These are phyloP conservation scores for Fonsecaea pedrosoi DNA, from an alignment of 2,329 filamentous ascomycete species.

Conservation along the genomic window DNA sequence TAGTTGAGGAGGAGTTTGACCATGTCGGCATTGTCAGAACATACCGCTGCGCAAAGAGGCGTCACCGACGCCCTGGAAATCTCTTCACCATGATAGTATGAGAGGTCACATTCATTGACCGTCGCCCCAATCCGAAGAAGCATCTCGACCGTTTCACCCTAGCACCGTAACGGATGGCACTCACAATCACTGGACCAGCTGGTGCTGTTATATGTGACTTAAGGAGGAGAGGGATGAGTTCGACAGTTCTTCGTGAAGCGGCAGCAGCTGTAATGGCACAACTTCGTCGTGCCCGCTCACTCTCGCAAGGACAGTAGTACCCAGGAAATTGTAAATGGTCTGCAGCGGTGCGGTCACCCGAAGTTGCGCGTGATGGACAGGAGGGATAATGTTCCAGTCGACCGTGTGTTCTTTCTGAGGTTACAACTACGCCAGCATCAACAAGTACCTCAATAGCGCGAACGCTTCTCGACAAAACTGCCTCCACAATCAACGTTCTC, in stretches of 20 bases:
- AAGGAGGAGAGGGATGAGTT: constrained; percentile 2
- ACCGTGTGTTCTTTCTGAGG: too few species aligned
- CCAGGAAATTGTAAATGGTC: neutral
- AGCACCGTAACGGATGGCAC: neutral
- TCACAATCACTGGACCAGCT: neutral
- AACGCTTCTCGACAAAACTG: neutral
- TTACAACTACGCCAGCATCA: constrained; percentile 2
- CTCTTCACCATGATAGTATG: too few species aligned
- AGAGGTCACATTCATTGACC: neutral
- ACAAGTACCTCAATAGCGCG: constrained; percentile 2
- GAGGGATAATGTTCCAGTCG: rapidly evolving
- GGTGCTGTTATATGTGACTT: neutral
- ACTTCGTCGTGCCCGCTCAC: neutral
- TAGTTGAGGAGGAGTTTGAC: constrained; percentile 15
- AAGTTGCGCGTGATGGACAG: neutral
- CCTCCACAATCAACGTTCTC: constrained; percentile 10
- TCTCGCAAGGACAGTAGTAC: neutral
- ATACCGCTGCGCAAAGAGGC: constrained; percentile 1
- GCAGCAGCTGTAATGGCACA: neutral
- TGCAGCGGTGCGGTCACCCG: neutral
- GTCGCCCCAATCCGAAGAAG: neutral
- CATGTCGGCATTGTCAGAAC: neutral
- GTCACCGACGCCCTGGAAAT: too few species aligned
- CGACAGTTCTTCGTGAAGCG: neutral
- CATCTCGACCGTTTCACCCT: constrained; percentile 10